Percentiles rank a stretch among this genome's conserved stretches.
Conservation (phyloP, 176 grass and related monocot genomes). For the Eremochloa ophiuroides region DNA sequence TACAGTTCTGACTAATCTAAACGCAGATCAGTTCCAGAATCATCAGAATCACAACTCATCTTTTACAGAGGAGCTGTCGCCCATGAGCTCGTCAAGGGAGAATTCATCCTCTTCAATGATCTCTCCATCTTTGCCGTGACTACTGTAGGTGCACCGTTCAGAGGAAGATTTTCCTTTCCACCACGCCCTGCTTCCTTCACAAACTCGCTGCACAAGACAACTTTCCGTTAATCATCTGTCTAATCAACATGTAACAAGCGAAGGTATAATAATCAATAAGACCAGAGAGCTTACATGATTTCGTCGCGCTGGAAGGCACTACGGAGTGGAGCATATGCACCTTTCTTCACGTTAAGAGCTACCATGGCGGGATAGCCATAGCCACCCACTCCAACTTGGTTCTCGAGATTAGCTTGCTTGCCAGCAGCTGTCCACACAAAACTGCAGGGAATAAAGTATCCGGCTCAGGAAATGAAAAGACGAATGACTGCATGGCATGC, state of each 20-base stretch:
- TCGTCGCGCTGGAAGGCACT: constrained; percentile 78
- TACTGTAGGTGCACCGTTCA: constrained; percentile 45
- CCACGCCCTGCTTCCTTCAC: constrained; percentile 88
- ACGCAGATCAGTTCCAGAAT: neutral
- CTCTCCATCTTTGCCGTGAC: constrained; percentile 85
- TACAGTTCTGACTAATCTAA: constrained; percentile 27
- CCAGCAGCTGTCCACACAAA: constrained; percentile 85
- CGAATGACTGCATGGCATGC: neutral
- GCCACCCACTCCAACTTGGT: constrained; percentile 86
- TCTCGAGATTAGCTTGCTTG: constrained; percentile 88
- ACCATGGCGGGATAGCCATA: constrained; percentile 98
- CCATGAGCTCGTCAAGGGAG: constrained; percentile 92
- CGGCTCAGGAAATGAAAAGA: constrained; percentile 22
- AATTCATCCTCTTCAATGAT: constrained; percentile 95
- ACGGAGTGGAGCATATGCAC: constrained; percentile 70
- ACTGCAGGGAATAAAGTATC: constrained; percentile 40
- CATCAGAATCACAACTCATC: constrained; percentile 74
- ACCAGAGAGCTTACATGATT: constrained; percentile 57
- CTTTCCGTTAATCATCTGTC: constrained; percentile 1
- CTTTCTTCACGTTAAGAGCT: constrained; percentile 95
- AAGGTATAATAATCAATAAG: neutral
- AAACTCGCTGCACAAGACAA: constrained; percentile 62
- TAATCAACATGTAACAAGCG: neutral
- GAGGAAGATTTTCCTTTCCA: constrained; percentile 86
- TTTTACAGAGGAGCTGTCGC: constrained; percentile 46